A percentile compares a stretch with the other conserved stretches of the same genome.
Conservation (phyloP, 164 flowering plant genomes). For the Cinnamomum micranthum region DNA sequence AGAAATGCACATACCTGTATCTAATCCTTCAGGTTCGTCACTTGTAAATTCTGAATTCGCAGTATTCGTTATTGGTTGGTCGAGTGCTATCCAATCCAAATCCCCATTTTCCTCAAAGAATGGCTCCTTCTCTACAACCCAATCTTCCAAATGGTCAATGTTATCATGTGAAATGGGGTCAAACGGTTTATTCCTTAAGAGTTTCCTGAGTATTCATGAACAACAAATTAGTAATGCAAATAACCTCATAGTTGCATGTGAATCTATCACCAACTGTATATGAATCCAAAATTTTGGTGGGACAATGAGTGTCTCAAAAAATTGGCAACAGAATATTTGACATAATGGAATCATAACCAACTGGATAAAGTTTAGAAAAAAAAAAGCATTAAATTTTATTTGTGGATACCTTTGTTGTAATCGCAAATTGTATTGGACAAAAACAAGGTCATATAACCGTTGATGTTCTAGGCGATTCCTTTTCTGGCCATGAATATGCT, state of each 20-base stretch:
- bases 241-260: neutral
- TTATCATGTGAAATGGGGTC: slow-evolving; percentile 58
- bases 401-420: slow-evolving; percentile 50
- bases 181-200: slow-evolving; percentile 18
- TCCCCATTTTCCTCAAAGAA: slow-evolving; percentile 31
- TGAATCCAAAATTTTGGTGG: neutral
- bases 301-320: neutral
- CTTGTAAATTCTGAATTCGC: slow-evolving; percentile 21
- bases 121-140: slow-evolving; percentile 53
- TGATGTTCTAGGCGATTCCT: slow-evolving; percentile 65
- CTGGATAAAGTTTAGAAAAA: neutral
- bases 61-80: slow-evolving; percentile 32
- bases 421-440: slow-evolving; percentile 61
- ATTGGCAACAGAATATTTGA: neutral
- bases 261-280: neutral
- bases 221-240: neutral
- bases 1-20: neutral
- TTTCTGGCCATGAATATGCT: slow-evolving; percentile 37
- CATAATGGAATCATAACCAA: too few relatives aligned
- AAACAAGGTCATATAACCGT: slow-evolving; percentile 64
- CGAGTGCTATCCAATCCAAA: slow-evolving; percentile 54
- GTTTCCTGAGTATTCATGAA: slow-evolving; percentile 23
- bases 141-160: slow-evolving; percentile 38
- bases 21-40: slow-evolving; percentile 1
- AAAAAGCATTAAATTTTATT: neutral